Percentiles rank a stretch among this genome's conserved stretches.
Evolutionary conservation across 257 asterid species (phyloP).

Genomic region (Nicotiana noctiflora): DNA sequence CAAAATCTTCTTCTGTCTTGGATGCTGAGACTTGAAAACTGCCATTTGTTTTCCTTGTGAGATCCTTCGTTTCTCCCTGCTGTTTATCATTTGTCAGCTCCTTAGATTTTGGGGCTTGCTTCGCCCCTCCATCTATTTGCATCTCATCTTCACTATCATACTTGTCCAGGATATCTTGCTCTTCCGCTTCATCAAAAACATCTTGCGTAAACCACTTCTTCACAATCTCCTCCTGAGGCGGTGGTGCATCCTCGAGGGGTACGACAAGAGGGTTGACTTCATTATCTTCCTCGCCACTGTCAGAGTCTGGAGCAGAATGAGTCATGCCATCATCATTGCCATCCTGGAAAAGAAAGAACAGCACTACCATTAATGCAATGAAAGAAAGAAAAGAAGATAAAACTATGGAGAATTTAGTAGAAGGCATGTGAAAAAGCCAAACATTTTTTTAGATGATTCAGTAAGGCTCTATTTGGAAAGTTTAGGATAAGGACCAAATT

Average conservation of each 20-base stretch:
- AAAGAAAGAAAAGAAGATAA: background rate
- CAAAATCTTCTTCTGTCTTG: conserved; percentile 45
- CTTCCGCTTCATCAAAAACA: conserved; percentile 67
- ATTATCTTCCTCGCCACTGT: conserved; percentile 38
- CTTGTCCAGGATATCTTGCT: conserved; percentile 32
- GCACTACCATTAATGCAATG: background rate
- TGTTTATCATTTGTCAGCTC: conserved; percentile 19
- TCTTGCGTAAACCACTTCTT: conserved; percentile 91
- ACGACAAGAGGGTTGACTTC: conserved; percentile 83
- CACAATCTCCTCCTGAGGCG: conserved; percentile 70
- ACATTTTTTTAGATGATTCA: background rate
- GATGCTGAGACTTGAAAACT: conserved; percentile 13
- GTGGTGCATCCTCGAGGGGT: conserved; percentile 61
- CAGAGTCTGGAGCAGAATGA: conserved; percentile 66
- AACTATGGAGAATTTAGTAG: background rate
- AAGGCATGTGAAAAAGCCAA: background rate
- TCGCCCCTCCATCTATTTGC: conserved; percentile 24
- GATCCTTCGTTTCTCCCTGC: conserved; percentile 13
- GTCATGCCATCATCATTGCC: conserved; percentile 27
- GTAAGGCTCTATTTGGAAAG: background rate
- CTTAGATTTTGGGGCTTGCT: conserved; percentile 10
- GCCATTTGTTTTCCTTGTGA: conserved; percentile 6
- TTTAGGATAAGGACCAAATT: background rate
- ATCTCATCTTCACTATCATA: conserved; percentile 76
- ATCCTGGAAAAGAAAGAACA: conserved; percentile 32